A percentile compares a stretch with the other conserved stretches of the same genome.
These are phyloP conservation scores for Diplodia intermedia DNA, from an alignment of 2,329 filamentous ascomycete genomes.

Conservation along the genomic window DNA sequence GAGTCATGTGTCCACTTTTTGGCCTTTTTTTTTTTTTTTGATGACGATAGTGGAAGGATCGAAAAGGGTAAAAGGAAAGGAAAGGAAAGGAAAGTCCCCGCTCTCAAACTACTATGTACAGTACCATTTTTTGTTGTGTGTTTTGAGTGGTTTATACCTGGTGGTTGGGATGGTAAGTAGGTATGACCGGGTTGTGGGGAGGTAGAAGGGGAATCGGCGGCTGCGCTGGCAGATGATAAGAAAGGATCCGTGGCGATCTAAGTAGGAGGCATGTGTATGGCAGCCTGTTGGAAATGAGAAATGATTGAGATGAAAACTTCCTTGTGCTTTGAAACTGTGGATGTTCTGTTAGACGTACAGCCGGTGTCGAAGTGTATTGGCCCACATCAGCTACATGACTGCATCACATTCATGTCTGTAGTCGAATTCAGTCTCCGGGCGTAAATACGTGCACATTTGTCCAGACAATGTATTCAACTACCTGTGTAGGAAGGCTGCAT, in stretches of 20 bases:
- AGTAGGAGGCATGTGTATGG: neutral
- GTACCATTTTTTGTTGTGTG: conserved; percentile 5
- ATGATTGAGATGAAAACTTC: conserved; percentile 12
- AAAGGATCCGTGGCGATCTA: neutral
- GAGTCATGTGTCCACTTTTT: neutral
- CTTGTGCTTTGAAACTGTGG: neutral
- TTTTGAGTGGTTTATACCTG: conserved; percentile 18
- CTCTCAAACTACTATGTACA: conserved; percentile 26
- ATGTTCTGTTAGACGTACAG: neutral
- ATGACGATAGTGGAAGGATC: conserved; percentile 6
- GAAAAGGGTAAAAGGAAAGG: neutral
- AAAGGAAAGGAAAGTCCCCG: conserved; percentile 20
- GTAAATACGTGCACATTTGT: too few relatives aligned
- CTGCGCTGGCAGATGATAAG: neutral
- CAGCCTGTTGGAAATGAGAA: conserved; percentile 7
- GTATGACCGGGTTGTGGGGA: neutral
- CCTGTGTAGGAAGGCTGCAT: too few relatives aligned
- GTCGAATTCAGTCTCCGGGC: too few relatives aligned
- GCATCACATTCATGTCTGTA: too few relatives aligned
- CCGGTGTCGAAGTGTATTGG: too few relatives aligned
- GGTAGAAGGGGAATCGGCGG: neutral
- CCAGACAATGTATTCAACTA: too few relatives aligned
- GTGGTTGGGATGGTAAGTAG: neutral
- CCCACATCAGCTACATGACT: too few relatives aligned
- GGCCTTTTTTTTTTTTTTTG: neutral